A percentile compares a stretch with the other conserved stretches of the same genome.
Evolutionary conservation across 2,329 filamentous ascomycete species (phyloP).

Genomic region (Ambrosiella beaveri): DNA sequence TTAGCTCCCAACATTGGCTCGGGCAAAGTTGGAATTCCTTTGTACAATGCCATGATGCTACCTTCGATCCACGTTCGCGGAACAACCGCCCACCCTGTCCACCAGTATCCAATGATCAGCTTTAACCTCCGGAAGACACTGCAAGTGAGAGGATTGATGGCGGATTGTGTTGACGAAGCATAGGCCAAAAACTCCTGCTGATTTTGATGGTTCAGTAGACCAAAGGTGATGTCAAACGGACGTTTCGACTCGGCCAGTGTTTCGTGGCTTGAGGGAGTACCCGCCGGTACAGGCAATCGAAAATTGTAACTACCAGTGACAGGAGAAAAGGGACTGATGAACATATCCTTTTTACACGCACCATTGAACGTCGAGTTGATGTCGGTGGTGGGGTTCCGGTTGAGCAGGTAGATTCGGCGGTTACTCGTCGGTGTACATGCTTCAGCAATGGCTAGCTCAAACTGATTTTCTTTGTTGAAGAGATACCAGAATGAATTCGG

Average conservation of each 20-base stretch:
- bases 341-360: conserved; percentile 52
- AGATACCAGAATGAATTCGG: conserved; percentile 68
- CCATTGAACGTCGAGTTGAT: not conserved
- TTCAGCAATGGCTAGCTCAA: conserved; percentile 52
- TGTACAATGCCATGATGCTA: not conserved
- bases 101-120: not conserved
- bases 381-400: not conserved
- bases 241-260: not conserved
- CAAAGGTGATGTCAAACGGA: conserved; percentile 1
- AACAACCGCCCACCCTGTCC: not conserved
- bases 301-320: conserved; percentile 38
- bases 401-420: conserved; percentile 42
- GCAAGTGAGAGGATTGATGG: conserved; percentile 30
- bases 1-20: not conserved
- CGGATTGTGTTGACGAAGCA: not conserved
- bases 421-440: conserved; percentile 67
- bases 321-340: conserved; percentile 60
- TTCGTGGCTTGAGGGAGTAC: not conserved
- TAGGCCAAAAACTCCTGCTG: not conserved
- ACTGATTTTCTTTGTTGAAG: conserved; percentile 38
- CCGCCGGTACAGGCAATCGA: conserved; percentile 24
- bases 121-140: conserved; percentile 31
- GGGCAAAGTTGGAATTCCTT: not conserved
- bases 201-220: not conserved
- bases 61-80: not conserved